phyloP scores from a whole-genome alignment of 306 rosid species.

The Rubus parviflorus region DNA sequence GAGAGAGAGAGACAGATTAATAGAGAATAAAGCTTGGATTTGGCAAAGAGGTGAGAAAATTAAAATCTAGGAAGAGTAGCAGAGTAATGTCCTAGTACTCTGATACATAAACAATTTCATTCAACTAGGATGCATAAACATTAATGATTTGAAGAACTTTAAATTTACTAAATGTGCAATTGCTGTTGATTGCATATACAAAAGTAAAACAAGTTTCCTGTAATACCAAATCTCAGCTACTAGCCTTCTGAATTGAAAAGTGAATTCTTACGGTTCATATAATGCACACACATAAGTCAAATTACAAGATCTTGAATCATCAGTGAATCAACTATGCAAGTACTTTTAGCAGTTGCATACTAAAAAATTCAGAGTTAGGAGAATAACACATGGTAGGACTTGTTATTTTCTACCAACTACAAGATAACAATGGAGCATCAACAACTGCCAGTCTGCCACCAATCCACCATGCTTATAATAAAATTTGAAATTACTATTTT shows the following conservation, averaged over 20 bases:
- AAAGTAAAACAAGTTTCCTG: conserved; percentile 1
- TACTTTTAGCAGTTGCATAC: conserved; percentile 82
- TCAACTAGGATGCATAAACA: neutral
- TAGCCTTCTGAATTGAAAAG: neutral
- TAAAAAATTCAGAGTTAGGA: conserved; percentile 36
- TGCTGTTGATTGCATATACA: neutral
- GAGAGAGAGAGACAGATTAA: too few relatives aligned
- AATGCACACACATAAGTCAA: neutral
- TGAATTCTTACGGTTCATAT: neutral
- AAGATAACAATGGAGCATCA: neutral
- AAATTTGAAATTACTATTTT: neutral
- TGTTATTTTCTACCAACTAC: neutral
- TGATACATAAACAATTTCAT: too few relatives aligned
- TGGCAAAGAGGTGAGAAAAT: too few relatives aligned
- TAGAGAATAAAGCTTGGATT: too few relatives aligned
- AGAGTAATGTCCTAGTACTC: too few relatives aligned
- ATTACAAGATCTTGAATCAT: neutral
- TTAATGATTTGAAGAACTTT: neutral
- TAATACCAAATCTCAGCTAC: neutral
- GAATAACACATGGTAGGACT: neutral
- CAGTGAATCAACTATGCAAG: neutral
- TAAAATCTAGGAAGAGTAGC: too few relatives aligned
- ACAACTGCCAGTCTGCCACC: neutral
- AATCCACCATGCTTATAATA: neutral
- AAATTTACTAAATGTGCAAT: neutral